Evolutionary conservation across 2,329 filamentous ascomycete species (phyloP), one percentile per base, ranked within the genome.

Genomic region (Alternaria sp.): DNA sequence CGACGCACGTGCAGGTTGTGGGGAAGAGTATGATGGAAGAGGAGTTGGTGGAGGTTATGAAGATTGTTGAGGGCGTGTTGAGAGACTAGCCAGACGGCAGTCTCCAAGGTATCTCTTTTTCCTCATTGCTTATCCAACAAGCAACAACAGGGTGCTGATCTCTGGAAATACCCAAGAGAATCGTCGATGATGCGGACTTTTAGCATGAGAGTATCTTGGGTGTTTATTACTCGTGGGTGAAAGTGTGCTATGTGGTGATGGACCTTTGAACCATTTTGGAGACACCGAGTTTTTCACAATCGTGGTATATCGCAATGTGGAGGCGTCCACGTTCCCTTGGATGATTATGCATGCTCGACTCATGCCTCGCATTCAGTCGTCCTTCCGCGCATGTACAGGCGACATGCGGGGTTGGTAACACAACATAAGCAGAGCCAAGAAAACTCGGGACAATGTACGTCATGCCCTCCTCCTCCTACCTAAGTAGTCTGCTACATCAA

Each of bases 21-120:
- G 78, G 83, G 0, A 80, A 79, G 8, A 75, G 77, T 1, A 80
- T 84, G 73, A 78, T 80, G 47, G 84, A 86, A 20, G 83, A 86
- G 62, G 81, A 84, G 59, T 41, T 80, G 51, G 51, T 80, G 12
- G 68, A 77, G 41, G 67, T 78, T 28, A 70, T 79, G 68, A 74
- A 71, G 47, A 64, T 75, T 7, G 72, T 80, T 11, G 72, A 76
- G 30, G 58, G 36, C 1, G 43, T 68, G 8, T 16, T 72, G 18
- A 55, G 59, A 28, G 49, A 54, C 8, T 43, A 32, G 28, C 12
- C 39, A 24, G n/a, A 39, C 38, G n/a, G 9, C 18, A 39, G n/a
- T 39, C n/a, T 39, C n/a, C 9, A 39, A 39, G 36, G 38, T 22
- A 41, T 14, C 18, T 4, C 11, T 14, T 41, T 41, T 41, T 22